These are phyloP conservation scores for Rhododendron ovatum DNA, from an alignment of 148 eudicot species.

Conservation along the genomic window DNA sequence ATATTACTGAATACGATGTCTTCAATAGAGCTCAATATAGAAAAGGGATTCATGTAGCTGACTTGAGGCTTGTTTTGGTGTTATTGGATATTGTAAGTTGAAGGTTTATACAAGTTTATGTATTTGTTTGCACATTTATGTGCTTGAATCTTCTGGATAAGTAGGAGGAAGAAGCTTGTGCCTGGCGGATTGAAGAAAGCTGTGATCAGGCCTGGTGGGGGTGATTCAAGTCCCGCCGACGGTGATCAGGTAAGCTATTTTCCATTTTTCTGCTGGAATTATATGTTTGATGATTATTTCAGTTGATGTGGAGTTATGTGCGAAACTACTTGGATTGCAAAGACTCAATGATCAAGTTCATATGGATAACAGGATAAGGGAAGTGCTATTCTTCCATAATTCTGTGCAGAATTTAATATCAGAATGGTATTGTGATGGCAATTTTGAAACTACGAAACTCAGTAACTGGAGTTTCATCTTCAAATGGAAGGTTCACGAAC, in stretches of 20 bases:
- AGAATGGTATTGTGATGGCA: not conserved
- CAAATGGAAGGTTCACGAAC: not conserved
- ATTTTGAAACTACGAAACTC: not conserved
- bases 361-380: not conserved
- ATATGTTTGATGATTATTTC: not conserved
- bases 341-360: not conserved
- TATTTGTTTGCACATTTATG: not conserved
- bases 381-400: not conserved
- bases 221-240: conserved; percentile 64
- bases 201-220: conserved; percentile 19
- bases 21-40: not conserved
- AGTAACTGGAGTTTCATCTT: not conserved
- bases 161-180: conserved; percentile 69
- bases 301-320: not conserved
- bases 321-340: not conserved
- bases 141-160: conserved; percentile 9
- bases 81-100: not conserved
- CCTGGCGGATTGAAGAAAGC: conserved; percentile 40
- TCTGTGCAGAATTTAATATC: not conserved
- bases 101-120: not conserved
- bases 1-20: not conserved
- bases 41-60: not conserved
- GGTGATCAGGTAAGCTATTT: conserved; percentile 73
- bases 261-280: not conserved
- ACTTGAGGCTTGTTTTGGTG: not conserved